phyloP scores from a whole-genome alignment of 305 asterid genomes.

The Withania somnifera region DNA sequence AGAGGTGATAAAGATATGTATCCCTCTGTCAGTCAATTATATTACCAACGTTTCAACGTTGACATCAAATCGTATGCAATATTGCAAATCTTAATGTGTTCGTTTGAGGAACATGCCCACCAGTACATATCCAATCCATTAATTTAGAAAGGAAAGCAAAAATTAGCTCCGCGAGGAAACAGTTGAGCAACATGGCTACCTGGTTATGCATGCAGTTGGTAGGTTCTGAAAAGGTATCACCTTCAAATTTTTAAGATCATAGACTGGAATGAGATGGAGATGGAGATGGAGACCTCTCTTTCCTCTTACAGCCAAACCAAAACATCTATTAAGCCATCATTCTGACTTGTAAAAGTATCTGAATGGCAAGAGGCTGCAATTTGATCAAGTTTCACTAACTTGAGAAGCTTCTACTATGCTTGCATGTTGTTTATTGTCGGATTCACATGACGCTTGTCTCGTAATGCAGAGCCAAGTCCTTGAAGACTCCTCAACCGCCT shows the following conservation, averaged over 20 bases:
- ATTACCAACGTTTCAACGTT: not conserved
- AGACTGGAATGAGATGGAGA: not conserved
- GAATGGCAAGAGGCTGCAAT: not conserved
- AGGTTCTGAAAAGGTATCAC: not conserved
- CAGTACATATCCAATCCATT: not conserved
- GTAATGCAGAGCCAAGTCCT: constrained; percentile 76
- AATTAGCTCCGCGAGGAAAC: not conserved
- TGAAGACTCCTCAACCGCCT: constrained; percentile 41
- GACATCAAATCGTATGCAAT: too few species aligned
- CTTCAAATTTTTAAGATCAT: not conserved
- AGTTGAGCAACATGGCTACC: not conserved
- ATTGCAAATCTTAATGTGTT: not conserved
- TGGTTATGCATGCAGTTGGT: not conserved
- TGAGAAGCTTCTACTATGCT: constrained; percentile 8
- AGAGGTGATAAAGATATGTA: not conserved
- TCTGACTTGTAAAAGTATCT: not conserved
- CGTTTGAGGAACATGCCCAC: not conserved
- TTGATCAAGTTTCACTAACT: constrained; percentile 8
- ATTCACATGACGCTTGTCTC: constrained; percentile 25
- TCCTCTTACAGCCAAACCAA: constrained; percentile 24
- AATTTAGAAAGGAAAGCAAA: not conserved
- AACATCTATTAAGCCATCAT: not conserved
- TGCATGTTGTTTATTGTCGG: not conserved
- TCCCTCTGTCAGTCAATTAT: not conserved
- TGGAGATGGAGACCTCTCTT: constrained; percentile 12